Conservation (phyloP, 371 early-diverging fungal genomes). For the Mortierella sp. region DNA sequence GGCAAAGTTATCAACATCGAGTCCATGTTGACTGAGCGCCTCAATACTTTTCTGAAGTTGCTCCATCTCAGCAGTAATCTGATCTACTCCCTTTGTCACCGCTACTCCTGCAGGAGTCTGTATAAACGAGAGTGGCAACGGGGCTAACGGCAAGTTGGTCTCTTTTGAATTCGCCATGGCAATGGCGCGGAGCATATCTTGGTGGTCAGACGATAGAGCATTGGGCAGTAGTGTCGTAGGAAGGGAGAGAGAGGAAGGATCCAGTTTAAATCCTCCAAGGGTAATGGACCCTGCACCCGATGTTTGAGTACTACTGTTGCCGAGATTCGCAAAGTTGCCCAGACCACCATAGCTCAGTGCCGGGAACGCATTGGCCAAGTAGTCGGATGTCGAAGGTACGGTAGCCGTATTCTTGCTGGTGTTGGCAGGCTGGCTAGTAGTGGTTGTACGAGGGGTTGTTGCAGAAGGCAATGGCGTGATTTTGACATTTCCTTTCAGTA, state of each 20-base stretch:
- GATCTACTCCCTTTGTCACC: slow-evolving; percentile 29
- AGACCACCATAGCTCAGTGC: neutral
- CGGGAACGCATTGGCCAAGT: slow-evolving; percentile 1
- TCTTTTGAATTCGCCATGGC: slow-evolving; percentile 31
- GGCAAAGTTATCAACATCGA: slow-evolving; percentile 20
- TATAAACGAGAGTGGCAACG: slow-evolving; percentile 22
- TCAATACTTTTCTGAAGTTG: slow-evolving; percentile 31
- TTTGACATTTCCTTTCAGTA: no score
- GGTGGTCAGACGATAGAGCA: slow-evolving; percentile 13
- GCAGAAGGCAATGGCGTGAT: no score
- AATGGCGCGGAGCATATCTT: slow-evolving; percentile 29
- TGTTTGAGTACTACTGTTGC: neutral
- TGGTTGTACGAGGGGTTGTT: no score
- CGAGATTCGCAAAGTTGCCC: neutral
- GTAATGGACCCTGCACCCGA: neutral
- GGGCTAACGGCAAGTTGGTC: slow-evolving; percentile 17
- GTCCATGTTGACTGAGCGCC: slow-evolving; percentile 22
- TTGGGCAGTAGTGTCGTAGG: slow-evolving; percentile 12
- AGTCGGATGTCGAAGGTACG: slow-evolving; percentile 1
- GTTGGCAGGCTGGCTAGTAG: no score
- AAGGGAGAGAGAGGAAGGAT: slow-evolving; percentile 13
- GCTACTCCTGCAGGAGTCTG: slow-evolving; percentile 28
- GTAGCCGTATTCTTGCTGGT: neutral
- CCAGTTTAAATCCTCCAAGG: slow-evolving; percentile 14
- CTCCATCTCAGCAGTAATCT: slow-evolving; percentile 34